Evolutionary conservation across 768 basidiomycete genomes (phyloP).

Genomic region (Hypholoma sublateritium): DNA sequence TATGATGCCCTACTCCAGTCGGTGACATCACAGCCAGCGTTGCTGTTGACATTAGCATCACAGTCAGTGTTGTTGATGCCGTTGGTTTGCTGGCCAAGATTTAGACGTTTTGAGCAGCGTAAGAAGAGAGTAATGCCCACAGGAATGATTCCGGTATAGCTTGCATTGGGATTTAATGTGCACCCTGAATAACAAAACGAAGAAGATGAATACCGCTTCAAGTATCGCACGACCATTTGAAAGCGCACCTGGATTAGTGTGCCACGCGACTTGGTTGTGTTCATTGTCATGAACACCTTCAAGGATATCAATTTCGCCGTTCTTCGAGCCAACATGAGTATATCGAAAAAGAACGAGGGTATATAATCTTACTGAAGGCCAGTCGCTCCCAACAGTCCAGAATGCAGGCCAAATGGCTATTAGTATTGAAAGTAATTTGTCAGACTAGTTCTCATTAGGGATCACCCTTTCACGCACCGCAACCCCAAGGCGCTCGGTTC

Average conservation of each 20-base stretch:
- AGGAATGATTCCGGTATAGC: slow-evolving; percentile 22
- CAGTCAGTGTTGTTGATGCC: slow-evolving; percentile 52
- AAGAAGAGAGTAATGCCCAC: slow-evolving; percentile 7
- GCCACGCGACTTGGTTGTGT: slow-evolving; percentile 85
- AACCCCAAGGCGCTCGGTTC: slow-evolving; percentile 86
- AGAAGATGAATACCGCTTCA: background rate
- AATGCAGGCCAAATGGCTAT: slow-evolving; percentile 83
- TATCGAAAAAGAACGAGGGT: background rate
- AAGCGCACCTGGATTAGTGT: slow-evolving; percentile 40
- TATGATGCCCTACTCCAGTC: slow-evolving; percentile 85
- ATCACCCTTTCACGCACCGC: slow-evolving; percentile 52
- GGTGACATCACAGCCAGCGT: slow-evolving; percentile 74
- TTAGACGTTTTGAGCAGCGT: background rate
- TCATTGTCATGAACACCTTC: slow-evolving; percentile 85
- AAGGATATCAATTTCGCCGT: slow-evolving; percentile 81
- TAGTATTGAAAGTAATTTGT: background rate
- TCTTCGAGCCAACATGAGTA: slow-evolving; percentile 36
- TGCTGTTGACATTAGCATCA: slow-evolving; percentile 48
- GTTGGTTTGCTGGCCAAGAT: slow-evolving; percentile 39
- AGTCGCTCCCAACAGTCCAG: slow-evolving; percentile 66
- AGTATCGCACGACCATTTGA: background rate
- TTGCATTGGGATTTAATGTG: slow-evolving; percentile 20
- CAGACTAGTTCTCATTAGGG: background rate
- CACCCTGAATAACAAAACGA: slow-evolving; percentile 16
- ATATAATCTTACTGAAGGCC: slow-evolving; percentile 59